Conservation (phyloP, 2,329 filamentous ascomycete species). For the Diatrype stigma region DNA sequence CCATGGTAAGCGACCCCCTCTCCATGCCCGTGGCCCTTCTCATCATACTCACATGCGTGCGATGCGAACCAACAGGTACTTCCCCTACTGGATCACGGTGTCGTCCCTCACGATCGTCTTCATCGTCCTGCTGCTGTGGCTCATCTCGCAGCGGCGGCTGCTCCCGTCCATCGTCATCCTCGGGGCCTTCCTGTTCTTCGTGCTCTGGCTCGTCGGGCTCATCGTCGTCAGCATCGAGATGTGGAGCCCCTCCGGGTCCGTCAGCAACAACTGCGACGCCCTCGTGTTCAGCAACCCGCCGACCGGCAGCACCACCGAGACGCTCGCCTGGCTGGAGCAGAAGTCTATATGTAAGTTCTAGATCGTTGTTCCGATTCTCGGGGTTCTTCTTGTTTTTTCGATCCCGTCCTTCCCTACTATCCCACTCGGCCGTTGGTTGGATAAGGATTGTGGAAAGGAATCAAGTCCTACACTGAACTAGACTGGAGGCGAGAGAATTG, state of each 20-base stretch:
- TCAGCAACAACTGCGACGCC: constrained; percentile 57
- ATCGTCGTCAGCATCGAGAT: constrained; percentile 60
- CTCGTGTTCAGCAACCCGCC: constrained; percentile 51
- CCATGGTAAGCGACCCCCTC: constrained; percentile 52
- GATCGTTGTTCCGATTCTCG: too few species aligned
- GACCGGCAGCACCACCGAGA: constrained; percentile 47
- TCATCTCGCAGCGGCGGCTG: constrained; percentile 58
- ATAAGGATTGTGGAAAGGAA: too few species aligned
- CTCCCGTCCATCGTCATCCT: constrained; percentile 60
- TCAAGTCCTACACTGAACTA: too few species aligned
- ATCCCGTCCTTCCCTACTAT: too few species aligned
- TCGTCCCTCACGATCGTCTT: constrained; percentile 59
- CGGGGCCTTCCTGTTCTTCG: constrained; percentile 61
- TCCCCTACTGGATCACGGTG: constrained; percentile 61
- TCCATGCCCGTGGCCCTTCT: too few species aligned
- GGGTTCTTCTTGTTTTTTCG: too few species aligned
- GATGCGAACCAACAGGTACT: too few species aligned
- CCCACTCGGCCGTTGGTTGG: too few species aligned
- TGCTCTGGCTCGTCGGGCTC: constrained; percentile 64
- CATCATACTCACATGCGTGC: too few species aligned
- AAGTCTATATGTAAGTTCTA: constrained; percentile 58
- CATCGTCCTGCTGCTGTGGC: constrained; percentile 59
- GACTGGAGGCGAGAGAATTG: too few species aligned
- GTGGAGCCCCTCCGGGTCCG: constrained; percentile 55
- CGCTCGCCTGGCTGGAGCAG: constrained; percentile 62